These are phyloP conservation scores for Globisporangium canariense DNA, from an alignment of 352 stramenopile species.

Conservation along the genomic window DNA sequence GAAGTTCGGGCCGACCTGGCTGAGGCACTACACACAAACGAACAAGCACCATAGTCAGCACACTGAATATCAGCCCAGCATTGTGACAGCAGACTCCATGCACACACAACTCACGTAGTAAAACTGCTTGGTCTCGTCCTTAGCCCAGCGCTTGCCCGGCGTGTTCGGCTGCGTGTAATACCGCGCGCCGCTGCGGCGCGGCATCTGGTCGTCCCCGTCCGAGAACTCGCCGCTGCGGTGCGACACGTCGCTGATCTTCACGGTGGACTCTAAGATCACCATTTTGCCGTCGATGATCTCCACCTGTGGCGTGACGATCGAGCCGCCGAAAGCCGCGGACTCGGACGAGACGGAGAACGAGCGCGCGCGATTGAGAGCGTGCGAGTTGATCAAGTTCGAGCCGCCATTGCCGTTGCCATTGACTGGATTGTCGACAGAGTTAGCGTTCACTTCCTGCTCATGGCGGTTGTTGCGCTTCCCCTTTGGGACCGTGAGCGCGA, in stretches of 20 bases:
- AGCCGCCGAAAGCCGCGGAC: constrained; percentile 52
- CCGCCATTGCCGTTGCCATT: constrained; percentile 3
- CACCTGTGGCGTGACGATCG: constrained; percentile 72
- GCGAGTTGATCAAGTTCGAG: constrained; percentile 34
- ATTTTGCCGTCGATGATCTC: constrained; percentile 86
- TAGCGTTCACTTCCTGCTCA: constrained; percentile 49
- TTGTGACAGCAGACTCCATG: not conserved
- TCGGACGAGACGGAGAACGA: constrained; percentile 67
- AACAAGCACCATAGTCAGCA: not conserved
- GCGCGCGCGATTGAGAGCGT: constrained; percentile 46
- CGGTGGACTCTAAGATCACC: constrained; percentile 68
- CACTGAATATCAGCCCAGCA: not conserved
- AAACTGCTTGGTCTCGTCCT: constrained; percentile 87
- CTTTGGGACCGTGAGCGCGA: constrained; percentile 73
- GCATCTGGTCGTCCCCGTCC: constrained; percentile 23
- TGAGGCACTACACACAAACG: constrained; percentile 45
- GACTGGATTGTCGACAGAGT: constrained; percentile 23
- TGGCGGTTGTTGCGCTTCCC: constrained; percentile 51
- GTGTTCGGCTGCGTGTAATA: constrained; percentile 42
- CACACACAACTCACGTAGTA: constrained; percentile 58
- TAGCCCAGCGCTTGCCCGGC: constrained; percentile 61
- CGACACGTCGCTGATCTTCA: constrained; percentile 55
- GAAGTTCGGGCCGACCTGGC: constrained; percentile 81
- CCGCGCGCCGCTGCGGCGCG: constrained; percentile 31
- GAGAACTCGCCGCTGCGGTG: constrained; percentile 31